Percentiles rank a stretch among this genome's conserved stretches.
Conservation (phyloP, 73 alveolate species). For the Tetrahymena thermophila region DNA sequence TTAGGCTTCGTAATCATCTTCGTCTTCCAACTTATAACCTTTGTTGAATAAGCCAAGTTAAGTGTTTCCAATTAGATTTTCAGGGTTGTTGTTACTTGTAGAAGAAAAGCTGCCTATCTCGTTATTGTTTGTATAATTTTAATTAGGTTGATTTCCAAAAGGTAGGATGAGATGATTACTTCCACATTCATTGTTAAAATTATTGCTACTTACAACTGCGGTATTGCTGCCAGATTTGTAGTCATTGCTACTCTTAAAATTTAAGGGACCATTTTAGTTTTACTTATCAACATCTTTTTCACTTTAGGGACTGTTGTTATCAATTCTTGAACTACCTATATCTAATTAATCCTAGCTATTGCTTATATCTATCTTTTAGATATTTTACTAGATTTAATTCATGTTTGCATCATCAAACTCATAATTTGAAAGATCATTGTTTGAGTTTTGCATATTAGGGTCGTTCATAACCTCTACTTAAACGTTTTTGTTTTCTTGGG, state of each 20-base stretch:
- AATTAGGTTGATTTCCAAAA: not conserved
- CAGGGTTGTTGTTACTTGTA: not conserved
- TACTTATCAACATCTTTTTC: not conserved
- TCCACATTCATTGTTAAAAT: not conserved
- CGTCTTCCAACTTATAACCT: not conserved
- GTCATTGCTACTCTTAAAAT: not conserved
- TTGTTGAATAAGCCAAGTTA: not conserved
- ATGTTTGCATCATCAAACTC: not conserved
- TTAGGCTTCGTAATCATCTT: slow-evolving; percentile 5
- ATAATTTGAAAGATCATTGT: not conserved
- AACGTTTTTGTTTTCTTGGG: not conserved
- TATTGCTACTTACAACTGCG: not conserved
- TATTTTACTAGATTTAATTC: not conserved
- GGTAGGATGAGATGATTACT: not conserved
- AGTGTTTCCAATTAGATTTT: not conserved
- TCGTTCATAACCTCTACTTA: not conserved
- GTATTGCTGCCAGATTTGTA: not conserved
- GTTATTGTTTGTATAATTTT: not conserved
- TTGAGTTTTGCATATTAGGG: not conserved
- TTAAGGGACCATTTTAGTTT: not conserved
- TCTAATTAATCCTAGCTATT: not conserved
- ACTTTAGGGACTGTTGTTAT: not conserved
- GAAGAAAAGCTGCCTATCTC: not conserved
- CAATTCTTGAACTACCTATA: not conserved
- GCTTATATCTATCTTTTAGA: not conserved